Evolutionary conservation across 2,329 filamentous ascomycete species (phyloP).

Genomic region (Tolypocladium cylindrosporum): DNA sequence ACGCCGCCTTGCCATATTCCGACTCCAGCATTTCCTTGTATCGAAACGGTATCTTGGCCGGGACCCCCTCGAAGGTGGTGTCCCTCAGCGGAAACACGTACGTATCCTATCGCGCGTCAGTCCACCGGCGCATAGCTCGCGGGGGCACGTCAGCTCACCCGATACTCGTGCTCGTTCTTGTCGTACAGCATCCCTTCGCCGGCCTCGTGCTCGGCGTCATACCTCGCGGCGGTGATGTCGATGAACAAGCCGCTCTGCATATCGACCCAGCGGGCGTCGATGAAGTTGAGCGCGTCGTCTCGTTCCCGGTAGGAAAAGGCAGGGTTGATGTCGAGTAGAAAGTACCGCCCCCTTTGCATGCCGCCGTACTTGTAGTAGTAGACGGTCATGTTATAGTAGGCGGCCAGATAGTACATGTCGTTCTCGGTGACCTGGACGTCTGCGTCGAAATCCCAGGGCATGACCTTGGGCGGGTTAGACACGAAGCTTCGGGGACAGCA

Average conservation of each 20-base stretch:
- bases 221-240: slow-evolving; percentile 40
- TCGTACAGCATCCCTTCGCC: slow-evolving; percentile 36
- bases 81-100: slow-evolving; percentile 61
- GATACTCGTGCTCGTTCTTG: slow-evolving; percentile 41
- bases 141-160: slow-evolving; percentile 19
- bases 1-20: slow-evolving; percentile 44
- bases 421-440: slow-evolving; percentile 63
- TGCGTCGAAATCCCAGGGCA: slow-evolving; percentile 71
- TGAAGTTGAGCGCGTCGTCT: slow-evolving; percentile 29
- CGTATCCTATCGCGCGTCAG: slow-evolving; percentile 27
- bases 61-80: slow-evolving; percentile 57
- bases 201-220: slow-evolving; percentile 31
- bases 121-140: neutral
- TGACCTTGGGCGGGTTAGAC: slow-evolving; percentile 33
- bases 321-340: slow-evolving; percentile 40
- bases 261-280: slow-evolving; percentile 41
- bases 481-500: neutral
- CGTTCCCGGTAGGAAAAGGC: slow-evolving; percentile 26
- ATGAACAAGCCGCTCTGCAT: slow-evolving; percentile 36
- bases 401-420: slow-evolving; percentile 56
- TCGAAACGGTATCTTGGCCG: slow-evolving; percentile 54
- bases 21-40: slow-evolving; percentile 48
- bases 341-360: slow-evolving; percentile 29
- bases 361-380: slow-evolving; percentile 31
- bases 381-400: slow-evolving; percentile 53